phyloP scores from a whole-genome alignment of 805 yeast genomes.

The Zygotorulaspora florentina region DNA sequence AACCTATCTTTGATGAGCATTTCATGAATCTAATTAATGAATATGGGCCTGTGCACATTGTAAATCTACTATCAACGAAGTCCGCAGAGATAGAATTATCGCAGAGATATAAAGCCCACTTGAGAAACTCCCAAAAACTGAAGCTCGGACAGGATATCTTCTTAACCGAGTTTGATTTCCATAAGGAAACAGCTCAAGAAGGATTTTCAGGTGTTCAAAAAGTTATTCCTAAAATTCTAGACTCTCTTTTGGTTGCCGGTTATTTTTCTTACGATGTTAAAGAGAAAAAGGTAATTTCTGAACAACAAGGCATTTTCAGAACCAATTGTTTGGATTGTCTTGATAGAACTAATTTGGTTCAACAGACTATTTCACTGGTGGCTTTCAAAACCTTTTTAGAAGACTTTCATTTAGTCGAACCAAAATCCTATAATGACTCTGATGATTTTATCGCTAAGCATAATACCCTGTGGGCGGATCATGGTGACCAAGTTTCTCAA shows the following conservation, averaged over 20 bases:
- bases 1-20: constrained; percentile 82
- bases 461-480: constrained; percentile 94
- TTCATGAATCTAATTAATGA: constrained; percentile 63
- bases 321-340: constrained; percentile 93
- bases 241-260: constrained; percentile 72
- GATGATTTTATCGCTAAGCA: constrained; percentile 67
- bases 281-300: constrained; percentile 51
- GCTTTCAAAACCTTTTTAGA: constrained; percentile 56
- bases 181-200: constrained; percentile 84
- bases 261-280: constrained; percentile 70
- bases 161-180: constrained; percentile 89
- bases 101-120: constrained; percentile 59
- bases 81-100: constrained; percentile 72
- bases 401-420: constrained; percentile 36
- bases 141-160: constrained; percentile 36
- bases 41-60: constrained; percentile 84
- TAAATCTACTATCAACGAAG: constrained; percentile 81
- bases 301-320: constrained; percentile 88
- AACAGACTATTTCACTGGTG: constrained; percentile 73
- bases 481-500: constrained; percentile 93
- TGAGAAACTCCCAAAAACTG: constrained; percentile 39
- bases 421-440: constrained; percentile 31
- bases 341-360: constrained; percentile 88
- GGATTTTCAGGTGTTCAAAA: constrained; percentile 81
- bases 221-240: constrained; percentile 58